phyloP scores from a whole-genome alignment of 1,284 basidiomycete genomes.

The Sporisorium sorghi region DNA sequence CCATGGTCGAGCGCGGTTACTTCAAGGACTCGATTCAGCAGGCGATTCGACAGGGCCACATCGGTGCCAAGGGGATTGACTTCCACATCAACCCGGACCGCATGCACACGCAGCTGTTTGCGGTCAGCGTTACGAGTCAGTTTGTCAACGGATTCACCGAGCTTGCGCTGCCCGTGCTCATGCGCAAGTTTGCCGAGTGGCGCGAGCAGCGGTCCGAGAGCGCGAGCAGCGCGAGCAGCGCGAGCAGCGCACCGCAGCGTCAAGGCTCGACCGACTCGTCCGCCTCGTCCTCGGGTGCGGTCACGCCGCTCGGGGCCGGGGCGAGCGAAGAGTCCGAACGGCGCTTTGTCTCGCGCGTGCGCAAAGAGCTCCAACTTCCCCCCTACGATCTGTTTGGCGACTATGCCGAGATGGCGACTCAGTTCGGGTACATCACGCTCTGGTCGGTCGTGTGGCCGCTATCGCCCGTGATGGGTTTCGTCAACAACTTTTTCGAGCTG shows the following conservation, averaged over 20 bases:
- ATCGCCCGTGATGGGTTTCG: conserved; percentile 72
- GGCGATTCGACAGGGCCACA: conserved; percentile 57
- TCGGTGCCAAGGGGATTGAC: conserved; percentile 36
- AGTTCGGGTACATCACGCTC: conserved; percentile 82
- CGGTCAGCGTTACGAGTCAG: conserved; percentile 93
- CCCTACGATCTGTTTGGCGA: conserved; percentile 78
- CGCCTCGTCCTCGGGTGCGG: conserved; percentile 21
- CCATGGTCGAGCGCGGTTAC: conserved; percentile 59
- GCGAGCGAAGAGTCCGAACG: conserved; percentile 73
- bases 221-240: too few species aligned
- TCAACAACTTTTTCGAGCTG: conserved; percentile 90
- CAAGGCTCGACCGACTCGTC: conserved; percentile 15
- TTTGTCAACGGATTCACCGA: conserved; percentile 84
- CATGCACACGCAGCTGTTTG: conserved; percentile 91
- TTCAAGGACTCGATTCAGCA: conserved; percentile 52
- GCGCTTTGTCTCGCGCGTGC: conserved; percentile 80
- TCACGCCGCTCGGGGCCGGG: conserved; percentile 15
- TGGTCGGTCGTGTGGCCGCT: conserved; percentile 97
- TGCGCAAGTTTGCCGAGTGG: conserved; percentile 70
- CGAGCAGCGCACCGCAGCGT: background rate
- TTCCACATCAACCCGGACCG: conserved; percentile 74
- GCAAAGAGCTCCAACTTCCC: conserved; percentile 82
- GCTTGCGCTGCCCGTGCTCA: conserved; percentile 77
- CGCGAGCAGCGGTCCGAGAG: conserved; percentile 29
- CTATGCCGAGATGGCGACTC: conserved; percentile 93